Evolutionary conservation across 202 grass and related monocot species (phyloP), one percentile per base, ranked within the genome.

Genomic region (Cymbopogon flexuosus): DNA sequence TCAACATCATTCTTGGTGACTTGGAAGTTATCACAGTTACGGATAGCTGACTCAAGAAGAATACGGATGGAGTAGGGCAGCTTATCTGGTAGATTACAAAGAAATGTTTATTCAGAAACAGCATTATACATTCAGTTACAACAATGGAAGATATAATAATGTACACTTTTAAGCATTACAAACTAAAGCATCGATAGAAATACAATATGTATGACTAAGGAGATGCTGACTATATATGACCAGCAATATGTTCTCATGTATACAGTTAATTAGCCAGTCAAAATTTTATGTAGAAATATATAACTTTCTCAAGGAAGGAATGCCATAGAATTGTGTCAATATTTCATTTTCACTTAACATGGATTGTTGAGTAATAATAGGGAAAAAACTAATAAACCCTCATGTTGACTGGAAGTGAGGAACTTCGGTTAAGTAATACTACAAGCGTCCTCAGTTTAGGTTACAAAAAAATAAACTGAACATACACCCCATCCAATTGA

Each of bases 1-100:
- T 98, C 92, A 4, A 98, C 95, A 86, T 98, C 92, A 79, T 72
- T 89, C 27, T 87, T 86, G 18, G 72, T 93, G 73, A 97, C 94
- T 76, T 97, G 94, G 51, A 97, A 97, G 61, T 93, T 87, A 78
- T 97, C 91, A 69, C 91, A 98, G 82, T 98, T 94, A 61, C 95
- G 92, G 78, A 98, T 98, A 43, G 95, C 92, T 30, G 95, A 94
- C 73, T 98, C 95, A 0, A 98, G 88, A 88, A 98, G 92, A 84
- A 98, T 94, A 36, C 81, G 86, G 65, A 98, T 94, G 56, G 95
- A 94, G 43, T 94, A 98, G 34, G 95, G 95, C 41, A 98, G 86
- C 73, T 88, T 94, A 73, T 98, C 96, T 98, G 92, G 62, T 65
- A 87, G 42, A 86, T 66, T 37, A 84, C 8, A 49, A 49, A 59